Evolutionary conservation across 2,329 filamentous ascomycete genomes (phyloP).

Genomic region (Calonectria naviculata): DNA sequence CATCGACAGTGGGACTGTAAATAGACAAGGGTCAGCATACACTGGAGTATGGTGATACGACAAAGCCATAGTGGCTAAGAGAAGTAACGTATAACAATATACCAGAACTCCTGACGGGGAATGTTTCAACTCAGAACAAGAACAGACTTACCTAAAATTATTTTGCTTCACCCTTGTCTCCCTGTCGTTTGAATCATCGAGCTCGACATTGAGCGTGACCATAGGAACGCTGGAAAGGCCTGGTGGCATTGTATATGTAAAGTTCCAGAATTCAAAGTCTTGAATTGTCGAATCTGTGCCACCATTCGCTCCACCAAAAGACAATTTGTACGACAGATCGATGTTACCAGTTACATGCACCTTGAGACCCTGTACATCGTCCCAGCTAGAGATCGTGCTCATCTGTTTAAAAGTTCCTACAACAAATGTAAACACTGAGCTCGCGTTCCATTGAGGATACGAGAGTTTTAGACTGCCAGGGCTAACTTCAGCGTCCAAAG

Average conservation of each 20-base stretch:
- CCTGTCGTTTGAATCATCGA: neutral
- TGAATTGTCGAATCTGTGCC: constrained; percentile 43
- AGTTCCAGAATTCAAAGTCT: constrained; percentile 52
- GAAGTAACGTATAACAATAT: no score
- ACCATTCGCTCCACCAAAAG: constrained; percentile 54
- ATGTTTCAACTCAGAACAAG: neutral
- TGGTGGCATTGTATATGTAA: neutral
- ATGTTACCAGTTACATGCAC: constrained; percentile 59
- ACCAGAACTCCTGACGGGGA: no score
- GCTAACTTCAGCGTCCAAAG: constrained; percentile 21
- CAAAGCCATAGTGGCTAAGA: no score
- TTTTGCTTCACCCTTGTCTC: neutral
- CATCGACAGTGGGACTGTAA: no score
- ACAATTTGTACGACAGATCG: constrained; percentile 50
- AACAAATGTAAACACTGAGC: constrained; percentile 62
- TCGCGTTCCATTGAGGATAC: constrained; percentile 63
- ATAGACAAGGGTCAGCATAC: no score
- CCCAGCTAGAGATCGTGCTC: constrained; percentile 56
- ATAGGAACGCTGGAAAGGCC: neutral
- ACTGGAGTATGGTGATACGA: no score
- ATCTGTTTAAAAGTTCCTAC: constrained; percentile 58
- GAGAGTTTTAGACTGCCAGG: constrained; percentile 55
- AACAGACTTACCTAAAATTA: neutral
- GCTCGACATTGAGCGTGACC: neutral
- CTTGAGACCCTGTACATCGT: constrained; percentile 59